Percentiles rank a stretch among this genome's conserved stretches.
Evolutionary conservation across 768 basidiomycete genomes (phyloP).

Genomic region (Lactarius hengduanensis): DNA sequence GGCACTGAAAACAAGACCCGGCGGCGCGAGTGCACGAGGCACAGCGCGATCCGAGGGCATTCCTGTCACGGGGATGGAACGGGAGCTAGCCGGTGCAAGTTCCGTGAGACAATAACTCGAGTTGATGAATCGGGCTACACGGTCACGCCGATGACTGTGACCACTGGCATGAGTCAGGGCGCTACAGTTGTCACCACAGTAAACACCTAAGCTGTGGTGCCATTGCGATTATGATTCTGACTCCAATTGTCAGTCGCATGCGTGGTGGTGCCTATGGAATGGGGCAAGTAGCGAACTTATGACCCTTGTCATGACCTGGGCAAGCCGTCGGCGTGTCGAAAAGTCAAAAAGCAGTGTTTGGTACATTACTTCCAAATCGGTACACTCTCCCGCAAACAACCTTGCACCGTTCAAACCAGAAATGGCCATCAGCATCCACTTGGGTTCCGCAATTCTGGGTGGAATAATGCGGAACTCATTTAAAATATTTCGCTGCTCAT

Average conservation of each 20-base stretch:
- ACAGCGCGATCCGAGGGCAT: not conserved
- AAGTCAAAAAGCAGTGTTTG: not conserved
- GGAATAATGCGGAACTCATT: not conserved
- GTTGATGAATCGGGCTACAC: slow-evolving; percentile 12
- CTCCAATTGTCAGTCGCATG: not conserved
- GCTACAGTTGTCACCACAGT: not conserved
- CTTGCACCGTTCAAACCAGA: not conserved
- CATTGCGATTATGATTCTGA: not conserved
- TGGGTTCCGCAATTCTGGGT: not conserved
- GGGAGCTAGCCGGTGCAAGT: not conserved
- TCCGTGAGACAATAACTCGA: slow-evolving; percentile 14
- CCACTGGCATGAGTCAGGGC: slow-evolving; percentile 3
- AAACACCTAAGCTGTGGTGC: not conserved
- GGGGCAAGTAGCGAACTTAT: not conserved
- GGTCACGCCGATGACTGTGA: not conserved
- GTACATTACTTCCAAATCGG: not conserved
- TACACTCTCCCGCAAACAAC: not conserved
- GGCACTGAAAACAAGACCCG: not conserved
- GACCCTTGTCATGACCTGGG: not conserved
- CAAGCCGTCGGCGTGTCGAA: not conserved
- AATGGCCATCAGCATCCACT: not conserved
- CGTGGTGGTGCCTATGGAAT: not conserved
- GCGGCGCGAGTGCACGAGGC: not conserved
- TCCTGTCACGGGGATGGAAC: not conserved
- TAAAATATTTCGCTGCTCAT: not conserved